Evolutionary conservation across 805 yeast genomes (phyloP).

Genomic region (Metschnikowia colocasiae): DNA sequence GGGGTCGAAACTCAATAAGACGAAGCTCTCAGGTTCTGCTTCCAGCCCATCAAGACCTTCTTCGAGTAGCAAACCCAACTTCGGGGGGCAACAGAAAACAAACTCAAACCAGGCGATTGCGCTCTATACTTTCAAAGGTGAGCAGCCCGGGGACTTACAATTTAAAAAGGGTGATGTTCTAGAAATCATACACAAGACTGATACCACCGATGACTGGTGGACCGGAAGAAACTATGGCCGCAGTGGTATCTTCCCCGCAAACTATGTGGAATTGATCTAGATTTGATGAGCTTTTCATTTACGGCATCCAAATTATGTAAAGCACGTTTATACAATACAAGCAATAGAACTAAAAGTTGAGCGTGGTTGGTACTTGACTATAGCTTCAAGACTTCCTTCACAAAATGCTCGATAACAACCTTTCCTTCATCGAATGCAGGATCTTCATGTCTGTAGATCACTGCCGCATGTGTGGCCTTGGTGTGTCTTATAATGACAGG

Average conservation of each 20-base stretch:
- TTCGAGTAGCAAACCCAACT: conserved; percentile 37
- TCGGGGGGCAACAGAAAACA: conserved; percentile 34
- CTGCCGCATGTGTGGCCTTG: conserved; percentile 74
- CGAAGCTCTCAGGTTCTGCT: conserved; percentile 25
- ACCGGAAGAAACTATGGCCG: conserved; percentile 81
- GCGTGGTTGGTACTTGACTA: neutral
- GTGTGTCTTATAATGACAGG: conserved; percentile 50
- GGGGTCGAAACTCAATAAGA: conserved; percentile 32
- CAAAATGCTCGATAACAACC: conserved; percentile 61
- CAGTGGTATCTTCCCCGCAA: conserved; percentile 96
- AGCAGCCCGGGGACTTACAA: conserved; percentile 87
- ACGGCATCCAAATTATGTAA: neutral
- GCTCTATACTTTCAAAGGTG: conserved; percentile 82
- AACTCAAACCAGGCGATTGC: conserved; percentile 82
- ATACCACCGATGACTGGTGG: conserved; percentile 98
- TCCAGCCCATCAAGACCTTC: conserved; percentile 35
- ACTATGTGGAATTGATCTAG: conserved; percentile 78
- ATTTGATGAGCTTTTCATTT: neutral
- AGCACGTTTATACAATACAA: neutral
- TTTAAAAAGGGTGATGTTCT: conserved; percentile 94
- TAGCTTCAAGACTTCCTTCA: conserved; percentile 32
- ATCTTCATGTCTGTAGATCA: conserved; percentile 60
- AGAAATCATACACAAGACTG: conserved; percentile 78
- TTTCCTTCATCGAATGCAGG: conserved; percentile 64
- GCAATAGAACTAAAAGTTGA: neutral